phyloP scores from a whole-genome alignment of 2,329 filamentous ascomycete species.

The Claviceps pusilla region DNA sequence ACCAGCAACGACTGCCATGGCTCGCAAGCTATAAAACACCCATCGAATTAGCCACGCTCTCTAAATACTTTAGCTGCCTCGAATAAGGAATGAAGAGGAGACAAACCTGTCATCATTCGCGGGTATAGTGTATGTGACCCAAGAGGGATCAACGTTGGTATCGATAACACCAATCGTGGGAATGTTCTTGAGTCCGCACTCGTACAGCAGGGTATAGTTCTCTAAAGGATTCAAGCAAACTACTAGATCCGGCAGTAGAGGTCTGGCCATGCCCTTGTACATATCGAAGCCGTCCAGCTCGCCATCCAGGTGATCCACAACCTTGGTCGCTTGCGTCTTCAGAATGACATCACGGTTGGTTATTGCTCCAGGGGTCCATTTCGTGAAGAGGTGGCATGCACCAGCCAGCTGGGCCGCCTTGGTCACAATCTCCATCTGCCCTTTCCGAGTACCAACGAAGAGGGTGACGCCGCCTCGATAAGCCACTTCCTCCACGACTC shows the following conservation, averaged over 20 bases:
- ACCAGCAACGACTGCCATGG: slow-evolving; percentile 66
- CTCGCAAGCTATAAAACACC: slow-evolving; percentile 48
- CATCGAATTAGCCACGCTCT: slow-evolving; percentile 2
- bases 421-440: slow-evolving; percentile 68
- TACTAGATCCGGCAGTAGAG: slow-evolving; percentile 75
- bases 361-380: slow-evolving; percentile 82
- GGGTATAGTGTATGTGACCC: slow-evolving; percentile 92
- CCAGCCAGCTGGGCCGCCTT: slow-evolving; percentile 62
- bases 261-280: slow-evolving; percentile 46
- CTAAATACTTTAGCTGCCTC: too few species aligned
- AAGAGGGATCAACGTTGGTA: slow-evolving; percentile 80
- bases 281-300: slow-evolving; percentile 45
- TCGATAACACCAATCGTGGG: slow-evolving; percentile 92
- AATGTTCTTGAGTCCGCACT: slow-evolving; percentile 76
- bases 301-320: slow-evolving; percentile 63
- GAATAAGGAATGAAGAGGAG: background rate
- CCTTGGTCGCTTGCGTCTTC: slow-evolving; percentile 50
- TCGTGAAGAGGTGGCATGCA: slow-evolving; percentile 78
- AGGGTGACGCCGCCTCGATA: slow-evolving; percentile 71
- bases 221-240: slow-evolving; percentile 86
- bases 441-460: slow-evolving; percentile 75
- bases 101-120: slow-evolving; percentile 85
- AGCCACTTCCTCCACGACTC: slow-evolving; percentile 76
- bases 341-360: slow-evolving; percentile 89
- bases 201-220: slow-evolving; percentile 79